Conservation (phyloP, 2,329 filamentous ascomycete species). For the Xylaria sp. region DNA sequence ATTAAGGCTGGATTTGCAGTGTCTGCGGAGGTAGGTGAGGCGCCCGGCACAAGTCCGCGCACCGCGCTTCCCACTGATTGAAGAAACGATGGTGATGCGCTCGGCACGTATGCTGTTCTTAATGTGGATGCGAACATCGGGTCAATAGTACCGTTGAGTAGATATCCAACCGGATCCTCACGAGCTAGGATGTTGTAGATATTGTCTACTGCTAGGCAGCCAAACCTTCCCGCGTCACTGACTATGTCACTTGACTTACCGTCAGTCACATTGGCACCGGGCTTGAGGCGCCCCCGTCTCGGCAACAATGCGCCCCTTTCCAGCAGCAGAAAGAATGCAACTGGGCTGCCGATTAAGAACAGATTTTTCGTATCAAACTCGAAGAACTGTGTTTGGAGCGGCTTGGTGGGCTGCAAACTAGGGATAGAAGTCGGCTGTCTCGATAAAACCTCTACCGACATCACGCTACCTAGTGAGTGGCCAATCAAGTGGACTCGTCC, state of each 20-base stretch:
- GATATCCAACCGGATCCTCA: conserved; percentile 84
- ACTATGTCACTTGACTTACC: conserved; percentile 68
- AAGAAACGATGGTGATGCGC: conserved; percentile 72
- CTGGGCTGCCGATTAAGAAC: conserved; percentile 89
- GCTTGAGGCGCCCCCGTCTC: conserved; percentile 78
- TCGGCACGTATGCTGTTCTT: conserved; percentile 82
- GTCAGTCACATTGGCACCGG: conserved; percentile 75
- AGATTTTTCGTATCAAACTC: conserved; percentile 93
- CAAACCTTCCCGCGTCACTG: conserved; percentile 83
- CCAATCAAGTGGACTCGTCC: conserved; percentile 92
- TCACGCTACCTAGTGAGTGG: conserved; percentile 92
- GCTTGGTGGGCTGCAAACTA: conserved; percentile 54
- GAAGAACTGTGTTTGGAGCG: conserved; percentile 69
- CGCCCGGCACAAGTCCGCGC: conserved; percentile 68
- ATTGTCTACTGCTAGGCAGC: conserved; percentile 93
- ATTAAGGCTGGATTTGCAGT: conserved; percentile 44
- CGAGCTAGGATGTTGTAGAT: conserved; percentile 89
- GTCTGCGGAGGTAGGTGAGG: conserved; percentile 47
- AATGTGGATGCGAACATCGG: conserved; percentile 79
- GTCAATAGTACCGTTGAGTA: conserved; percentile 91
- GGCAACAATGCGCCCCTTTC: conserved; percentile 79
- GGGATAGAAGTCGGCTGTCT: conserved; percentile 82
- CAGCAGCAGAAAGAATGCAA: conserved; percentile 90
- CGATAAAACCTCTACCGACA: conserved; percentile 91
- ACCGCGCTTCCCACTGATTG: conserved; percentile 71